Base-by-base conservation (phyloP, 1,284 basidiomycete species). In the Fomitopsis betulina region DNA sequence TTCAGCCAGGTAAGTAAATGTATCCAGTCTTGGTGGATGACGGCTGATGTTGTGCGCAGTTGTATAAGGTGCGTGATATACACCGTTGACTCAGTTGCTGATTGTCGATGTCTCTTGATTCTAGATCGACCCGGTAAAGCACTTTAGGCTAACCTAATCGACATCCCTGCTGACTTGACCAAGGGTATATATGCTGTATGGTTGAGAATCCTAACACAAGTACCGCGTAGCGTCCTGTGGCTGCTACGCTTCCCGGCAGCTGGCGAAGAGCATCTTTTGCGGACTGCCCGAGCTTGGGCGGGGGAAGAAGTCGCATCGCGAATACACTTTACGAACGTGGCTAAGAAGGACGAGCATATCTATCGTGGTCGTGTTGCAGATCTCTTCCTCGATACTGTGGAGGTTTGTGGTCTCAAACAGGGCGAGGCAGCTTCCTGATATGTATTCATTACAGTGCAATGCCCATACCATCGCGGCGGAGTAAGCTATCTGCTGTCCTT, bases 401-500 rank as follows among this genome's bases (percentile, higher is more conserved):
- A 86, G 74, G 81, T 80, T 40, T 27, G 45, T 47, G 76, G 30
- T 13, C 21, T 5, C 25, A 15, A 38, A 27, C 55, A 39, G 10
- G 7, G 27, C 8, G 15, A 4, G 33, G 38, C 25, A 54, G 50
- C 54, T 35, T 53, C 17, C 6, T 49, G 9, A n/a, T 43, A 10
- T 23, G 32, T 13, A 42, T 49, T 3, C 19, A 21, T 19, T 32
- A 8, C 42, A 82, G 79, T 85, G 84, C 68, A 85, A 82, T 60
- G 84, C 84, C 5, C 84, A 86, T 61, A 86, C 84, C 9, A 80
- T 83, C 13, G 81, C 83, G 7, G 79, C 80, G 15, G 84, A 86
- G 80, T 82, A 59, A 55, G 79, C 25, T 4, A 4, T 25, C 15
- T 13, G 21, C 6, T 21, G 70, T 43, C 9, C 30, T 4, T n/a